Evolutionary conservation across 1,284 basidiomycete genomes (phyloP).

Genomic region (Fomes fomentarius): DNA sequence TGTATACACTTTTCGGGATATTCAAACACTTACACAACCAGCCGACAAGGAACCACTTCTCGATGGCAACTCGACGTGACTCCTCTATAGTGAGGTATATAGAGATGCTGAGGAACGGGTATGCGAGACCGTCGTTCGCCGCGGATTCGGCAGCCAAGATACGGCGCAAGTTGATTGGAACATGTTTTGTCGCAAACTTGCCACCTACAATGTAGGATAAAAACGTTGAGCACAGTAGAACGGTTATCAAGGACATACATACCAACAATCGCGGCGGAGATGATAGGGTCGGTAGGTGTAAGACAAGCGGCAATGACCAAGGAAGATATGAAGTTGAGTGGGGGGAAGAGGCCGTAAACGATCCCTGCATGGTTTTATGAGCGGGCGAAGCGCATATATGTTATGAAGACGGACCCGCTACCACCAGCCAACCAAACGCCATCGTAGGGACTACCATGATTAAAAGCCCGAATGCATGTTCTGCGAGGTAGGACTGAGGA

Average conservation of each 20-base stretch:
- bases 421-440: slow-evolving; percentile 78
- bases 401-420: slow-evolving; percentile 50
- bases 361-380: slow-evolving; percentile 13
- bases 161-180: slow-evolving; percentile 83
- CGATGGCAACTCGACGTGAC: slow-evolving; percentile 67
- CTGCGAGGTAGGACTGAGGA: slow-evolving; percentile 66
- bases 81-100: slow-evolving; percentile 84
- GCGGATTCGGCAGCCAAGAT: slow-evolving; percentile 91
- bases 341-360: slow-evolving; percentile 71
- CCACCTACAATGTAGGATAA: too few species aligned
- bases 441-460: slow-evolving; percentile 78
- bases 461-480: slow-evolving; percentile 61
- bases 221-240: too few species aligned
- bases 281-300: slow-evolving; percentile 93
- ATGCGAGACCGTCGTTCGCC: slow-evolving; percentile 87
- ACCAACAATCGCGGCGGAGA: slow-evolving; percentile 68
- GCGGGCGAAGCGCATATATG: not conserved
- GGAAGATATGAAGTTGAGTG: slow-evolving; percentile 70
- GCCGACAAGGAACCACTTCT: slow-evolving; percentile 81
- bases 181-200: slow-evolving; percentile 87
- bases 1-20: too few species aligned
- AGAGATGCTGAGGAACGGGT: slow-evolving; percentile 89
- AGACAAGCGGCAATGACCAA: slow-evolving; percentile 89
- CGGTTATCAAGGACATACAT: slow-evolving; percentile 5
- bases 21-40: slow-evolving; percentile 74